Evolutionary conservation across 2,329 filamentous ascomycete species (phyloP), one percentile per base, ranked within the genome.

Genomic region (Penicillium griseofulvum): DNA sequence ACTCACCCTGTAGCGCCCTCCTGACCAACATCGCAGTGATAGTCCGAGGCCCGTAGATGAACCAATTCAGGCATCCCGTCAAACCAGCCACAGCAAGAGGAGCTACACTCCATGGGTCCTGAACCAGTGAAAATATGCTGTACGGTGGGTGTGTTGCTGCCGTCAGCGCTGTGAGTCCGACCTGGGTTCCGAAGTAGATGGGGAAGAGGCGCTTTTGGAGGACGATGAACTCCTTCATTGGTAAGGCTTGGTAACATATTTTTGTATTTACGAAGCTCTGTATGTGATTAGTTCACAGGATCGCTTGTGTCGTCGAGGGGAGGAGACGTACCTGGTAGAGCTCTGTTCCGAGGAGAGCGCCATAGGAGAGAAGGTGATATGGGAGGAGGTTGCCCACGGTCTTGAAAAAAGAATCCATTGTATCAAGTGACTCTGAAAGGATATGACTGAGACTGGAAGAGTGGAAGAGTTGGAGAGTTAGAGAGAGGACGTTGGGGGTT

Each of bases 241-340:
- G 70, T 5, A 77, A 69, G 6, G 60, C 62, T 47, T 62, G 62
- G 54, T 70, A 71, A 22, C 71, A 68, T 17, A 78, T 58, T 58
- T 75, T 78, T 1, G 73, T 75, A 50, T 76, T 71, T 36, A 76
- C 55, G 49, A 78, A 76, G 56, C 62, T 75, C 60, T 77, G 64
- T 5, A 8, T 19, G 0, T 24, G 10, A 16, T 26, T 37, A 19
- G 14, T 26, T 26, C 3, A 24, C 2, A 4, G 7, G 14, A 11
- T 12, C 17, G 24, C 17, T 22, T 12, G 29, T 10, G 3, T 38
- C n/a, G n/a, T 26, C 2, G 9, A 4, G 7, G 11, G 19, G 5
- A 12, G 14, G 14, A 19, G 16, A 14, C 41, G 31, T 52, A 66
- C 66, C 63, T 70, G 68, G 46, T 72, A 78, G 0, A 77, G 57